Base-by-base conservation (phyloP, 768 basidiomycete genomes). In the Guyanaporus albipodus region DNA sequence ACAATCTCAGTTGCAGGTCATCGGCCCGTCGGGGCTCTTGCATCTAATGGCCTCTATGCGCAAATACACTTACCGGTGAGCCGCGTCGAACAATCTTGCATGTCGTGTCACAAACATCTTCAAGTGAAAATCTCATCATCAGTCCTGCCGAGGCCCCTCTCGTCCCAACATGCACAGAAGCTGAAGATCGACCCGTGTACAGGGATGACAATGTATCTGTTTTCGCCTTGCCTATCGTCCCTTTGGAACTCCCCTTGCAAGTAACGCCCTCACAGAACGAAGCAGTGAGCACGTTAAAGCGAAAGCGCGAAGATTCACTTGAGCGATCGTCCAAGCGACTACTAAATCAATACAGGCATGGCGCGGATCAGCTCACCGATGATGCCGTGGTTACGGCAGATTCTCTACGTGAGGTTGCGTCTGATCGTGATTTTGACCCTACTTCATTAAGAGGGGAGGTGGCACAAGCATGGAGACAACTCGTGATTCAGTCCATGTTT, bases 21-120 rank as follows among this genome's bases (percentile, higher is more conserved):
- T 79, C 18, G 93, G 91, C 4, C 92, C 92, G 3, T 73, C 73
- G 11, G 90, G 88, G 26, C 63, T 86, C n/a, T 58, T 73, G 14
- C 88, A 92, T 62, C 74, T 74, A 47, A 57, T 92, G 29, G 85
- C 88, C 15, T 74, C 83, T 3, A 82, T 85, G 76, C 75, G 91
- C 9, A 67, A 73, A 27, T 88, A 82, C 55, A 73, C 79, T 0
- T 80, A 70, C 52, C 75, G 91, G 91, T 90, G 48, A 43, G 50
- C 18, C 10, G 6, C 23, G 29, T 23, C 33, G 11, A 7, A 4
- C 42, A 4, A 35, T 38, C 24, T 29, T 12, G 18, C 28, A 23
- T 27, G 28, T 14, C 41, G 35, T 24, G 11, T 44, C 12, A 24
- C 36, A 12, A 17, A 32, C 8, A 10, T 29, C 10, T 14, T 53